Evolutionary conservation across 148 eudicot genomes (phyloP), one percentile per base, ranked within the genome.

Genomic region (Rhododendron molle): DNA sequence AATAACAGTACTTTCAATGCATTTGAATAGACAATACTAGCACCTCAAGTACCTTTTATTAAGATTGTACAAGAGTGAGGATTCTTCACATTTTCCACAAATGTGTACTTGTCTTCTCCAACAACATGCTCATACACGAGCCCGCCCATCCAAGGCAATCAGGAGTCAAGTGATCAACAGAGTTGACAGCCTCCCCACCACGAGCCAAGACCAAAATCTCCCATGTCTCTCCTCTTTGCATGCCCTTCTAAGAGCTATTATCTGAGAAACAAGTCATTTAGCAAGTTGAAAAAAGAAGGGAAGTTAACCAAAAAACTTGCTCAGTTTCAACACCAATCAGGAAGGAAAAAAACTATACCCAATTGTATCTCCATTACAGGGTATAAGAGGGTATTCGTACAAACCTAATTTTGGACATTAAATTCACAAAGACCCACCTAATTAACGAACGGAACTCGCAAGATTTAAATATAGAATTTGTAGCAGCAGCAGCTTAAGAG

Each of bases 91-190:
- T 96, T 95, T 87, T 96, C 99, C 81, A 96, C 97, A 87, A 96
- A 96, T 50, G 98, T 94, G 87, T 96, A 96, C 84, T 94, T 96
- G 82, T 94, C 98, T 92, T 96, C 99, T 52, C 99, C 99, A 72
- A 96, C 96, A 76, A 96, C 97, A 89, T 96, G 98, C 88, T 96
- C 98, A 86, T 95, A 93, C 38, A 96, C 98, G 87, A 94, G 90
- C 99, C 99, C 87, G 99, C 99, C 98, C 99, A 96, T 56, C 99
- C 99, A 89, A 96, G 98, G 90, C 90, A 91, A 81, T 94, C 98
- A 52, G 98, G 94, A 86, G 94, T 94, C 86, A 95, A 73, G 87
- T 93, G 98, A 88, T 96, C 99, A 40, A 96, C 98, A 26, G 98
- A 96, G 84, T 95, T 94, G 52, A 96, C 93, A 85, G 97, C 97